phyloP scores from a whole-genome alignment of 805 yeast species.

The Wilhelminamyces savonicus region DNA sequence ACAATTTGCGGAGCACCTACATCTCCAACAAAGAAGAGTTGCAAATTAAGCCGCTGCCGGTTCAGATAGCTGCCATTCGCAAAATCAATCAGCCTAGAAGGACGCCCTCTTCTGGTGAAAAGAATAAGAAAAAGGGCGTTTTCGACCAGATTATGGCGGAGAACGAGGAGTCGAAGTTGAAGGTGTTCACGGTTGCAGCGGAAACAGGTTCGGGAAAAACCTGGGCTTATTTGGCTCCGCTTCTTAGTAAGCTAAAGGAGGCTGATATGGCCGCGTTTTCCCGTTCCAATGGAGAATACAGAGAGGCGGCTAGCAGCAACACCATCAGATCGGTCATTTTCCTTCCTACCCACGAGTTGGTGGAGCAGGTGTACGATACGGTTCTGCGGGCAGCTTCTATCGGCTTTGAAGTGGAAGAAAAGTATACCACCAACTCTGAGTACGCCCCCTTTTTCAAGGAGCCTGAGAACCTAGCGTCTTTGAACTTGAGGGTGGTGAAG shows the following conservation, averaged over 20 bases:
- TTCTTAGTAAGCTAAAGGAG: slow-evolving; percentile 62
- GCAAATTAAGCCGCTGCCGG: slow-evolving; percentile 60
- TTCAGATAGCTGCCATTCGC: slow-evolving; percentile 72
- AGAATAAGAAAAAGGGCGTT: slow-evolving; percentile 15
- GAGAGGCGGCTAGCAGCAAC: slow-evolving; percentile 18
- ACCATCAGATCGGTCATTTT: slow-evolving; percentile 65
- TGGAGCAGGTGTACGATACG: slow-evolving; percentile 63
- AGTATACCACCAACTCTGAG: slow-evolving; percentile 9
- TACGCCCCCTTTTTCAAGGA: slow-evolving; percentile 7
- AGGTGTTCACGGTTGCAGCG: slow-evolving; percentile 79
- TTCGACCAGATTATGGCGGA: slow-evolving; percentile 18
- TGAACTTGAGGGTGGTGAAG: slow-evolving; percentile 44
- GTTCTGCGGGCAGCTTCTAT: slow-evolving; percentile 24
- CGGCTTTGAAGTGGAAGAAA: slow-evolving; percentile 13
- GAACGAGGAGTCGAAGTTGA: slow-evolving; percentile 31
- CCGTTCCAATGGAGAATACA: slow-evolving; percentile 12
- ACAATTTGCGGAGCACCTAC: slow-evolving; percentile 28
- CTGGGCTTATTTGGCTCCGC: slow-evolving; percentile 79
- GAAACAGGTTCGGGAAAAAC: slow-evolving; percentile 98
- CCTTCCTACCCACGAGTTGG: slow-evolving; percentile 86
- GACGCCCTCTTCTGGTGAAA: neutral
- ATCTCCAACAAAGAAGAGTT: slow-evolving; percentile 23
- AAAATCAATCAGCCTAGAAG: slow-evolving; percentile 42
- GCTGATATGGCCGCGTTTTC: slow-evolving; percentile 34
- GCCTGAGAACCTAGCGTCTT: slow-evolving; percentile 15